Conservation (phyloP, 768 basidiomycete species). For the Nevesoporus exiguus region DNA sequence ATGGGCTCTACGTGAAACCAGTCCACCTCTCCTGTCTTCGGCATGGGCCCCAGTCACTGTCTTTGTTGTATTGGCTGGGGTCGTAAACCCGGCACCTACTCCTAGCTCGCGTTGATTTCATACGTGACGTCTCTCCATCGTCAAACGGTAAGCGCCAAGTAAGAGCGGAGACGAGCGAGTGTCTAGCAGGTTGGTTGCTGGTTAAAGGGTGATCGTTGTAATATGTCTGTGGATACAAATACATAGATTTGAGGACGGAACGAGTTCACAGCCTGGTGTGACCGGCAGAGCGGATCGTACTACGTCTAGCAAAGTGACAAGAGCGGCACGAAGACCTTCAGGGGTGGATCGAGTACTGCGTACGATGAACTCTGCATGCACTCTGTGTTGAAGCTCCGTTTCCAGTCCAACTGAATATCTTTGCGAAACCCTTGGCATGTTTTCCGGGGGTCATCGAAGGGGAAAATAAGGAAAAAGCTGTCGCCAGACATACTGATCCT, state of each 20-base stretch:
- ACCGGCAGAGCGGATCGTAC: conserved; percentile 37
- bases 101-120: conserved; percentile 37
- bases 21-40: conserved; percentile 41
- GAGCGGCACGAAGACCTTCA: conserved; percentile 31
- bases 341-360: conserved; percentile 15
- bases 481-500: conserved; percentile 67
- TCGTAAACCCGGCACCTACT: conserved; percentile 64
- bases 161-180: conserved; percentile 45
- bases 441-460: conserved; percentile 64
- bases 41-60: conserved; percentile 53
- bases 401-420: conserved; percentile 32
- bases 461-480: conserved; percentile 52
- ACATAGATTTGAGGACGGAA: conserved; percentile 40
- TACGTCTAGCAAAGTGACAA: conserved; percentile 41
- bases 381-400: conserved; percentile 38
- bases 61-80: conserved; percentile 51
- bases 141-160: conserved; percentile 41
- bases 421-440: conserved; percentile 15
- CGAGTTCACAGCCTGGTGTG: conserved; percentile 16
- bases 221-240: conserved; percentile 38
- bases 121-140: conserved; percentile 20
- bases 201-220: conserved; percentile 20
- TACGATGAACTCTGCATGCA: conserved; percentile 39
- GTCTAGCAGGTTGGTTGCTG: conserved; percentile 27
- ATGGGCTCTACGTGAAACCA: conserved; percentile 66